Evolutionary conservation across 345 rosid genomes (phyloP), one percentile per base, ranked within the genome.

Genomic region (Noccaea caerulescens): DNA sequence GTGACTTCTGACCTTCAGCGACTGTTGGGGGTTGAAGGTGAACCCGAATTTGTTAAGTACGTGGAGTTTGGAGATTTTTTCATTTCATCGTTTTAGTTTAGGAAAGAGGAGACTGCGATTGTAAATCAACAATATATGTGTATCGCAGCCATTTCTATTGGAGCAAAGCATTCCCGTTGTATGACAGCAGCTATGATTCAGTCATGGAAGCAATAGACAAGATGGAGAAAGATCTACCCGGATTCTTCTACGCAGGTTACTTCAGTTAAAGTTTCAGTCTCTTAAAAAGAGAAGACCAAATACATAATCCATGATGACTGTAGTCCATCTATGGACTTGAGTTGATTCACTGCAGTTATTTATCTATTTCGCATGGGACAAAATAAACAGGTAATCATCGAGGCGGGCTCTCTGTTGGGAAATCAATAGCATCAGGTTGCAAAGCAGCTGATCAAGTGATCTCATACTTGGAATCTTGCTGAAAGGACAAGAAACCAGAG

Each of bases 161-260:
- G 98, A 91, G 88, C 69, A 87, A 88, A 81, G 90, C 88, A 66
- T 91, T 91, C 77, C 98, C 98, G 1, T 65, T 86, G 54, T 93
- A 91, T 10, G 94, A 91, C 51, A 80, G 57, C 43, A 83, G 87
- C 86, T 88, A 91, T 72, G 85, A 63, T 59, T 79, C 80, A 5
- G 91, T 87, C 23, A 34, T 88, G 50, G 83, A 85, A 76, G 98
- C 88, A 42, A 81, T 90, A 55, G 86, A 78, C 41, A 85, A 84
- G 80, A 82, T 90, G 92, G 98, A 90, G 80, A 82, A 77, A 70
- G 83, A 80, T 71, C 94, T 93, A 64, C 97, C 98, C 5, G 97
- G 98, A 47, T 87, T 88, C 84, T 90, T 88, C 82, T 90, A 93
- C 12, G 97, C 98, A 72, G 98, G 98, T 90, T 82, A 76, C 55